These are phyloP conservation scores for Arthrobotrys sinensis DNA, from an alignment of 2,329 filamentous ascomycete genomes.

Conservation along the genomic window DNA sequence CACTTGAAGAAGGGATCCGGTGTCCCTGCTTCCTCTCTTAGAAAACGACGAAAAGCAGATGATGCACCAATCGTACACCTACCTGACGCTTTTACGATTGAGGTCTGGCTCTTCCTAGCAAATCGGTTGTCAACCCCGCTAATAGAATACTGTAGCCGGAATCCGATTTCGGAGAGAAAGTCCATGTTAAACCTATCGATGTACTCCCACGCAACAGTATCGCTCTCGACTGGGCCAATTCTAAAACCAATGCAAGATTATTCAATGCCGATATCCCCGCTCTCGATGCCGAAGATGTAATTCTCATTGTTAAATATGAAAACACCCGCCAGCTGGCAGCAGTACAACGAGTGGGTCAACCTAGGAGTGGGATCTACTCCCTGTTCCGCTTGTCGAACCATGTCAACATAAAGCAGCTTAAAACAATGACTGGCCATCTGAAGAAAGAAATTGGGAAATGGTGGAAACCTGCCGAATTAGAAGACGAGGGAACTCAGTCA, in stretches of 20 bases:
- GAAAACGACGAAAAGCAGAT: constrained; percentile 13
- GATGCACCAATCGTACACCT: constrained; percentile 4
- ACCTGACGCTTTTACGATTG: constrained; percentile 28
- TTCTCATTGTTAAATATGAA: constrained; percentile 30
- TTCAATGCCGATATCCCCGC: constrained; percentile 31
- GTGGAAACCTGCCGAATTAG: constrained; percentile 11
- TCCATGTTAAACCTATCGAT: constrained; percentile 1
- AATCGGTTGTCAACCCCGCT: not conserved
- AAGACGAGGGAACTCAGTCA: constrained; percentile 10
- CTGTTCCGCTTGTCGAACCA: constrained; percentile 31
- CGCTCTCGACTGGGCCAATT: constrained; percentile 26
- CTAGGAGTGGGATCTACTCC: constrained; percentile 23
- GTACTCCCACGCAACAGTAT: constrained; percentile 23
- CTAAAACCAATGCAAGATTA: constrained; percentile 20
- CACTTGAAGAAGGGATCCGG: not conserved
- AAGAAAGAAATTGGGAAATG: constrained; percentile 25
- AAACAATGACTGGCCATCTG: not conserved
- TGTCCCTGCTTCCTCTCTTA: not conserved
- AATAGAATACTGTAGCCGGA: constrained; percentile 17
- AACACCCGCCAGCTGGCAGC: constrained; percentile 25
- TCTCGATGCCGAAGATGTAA: not conserved
- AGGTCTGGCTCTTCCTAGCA: constrained; percentile 13
- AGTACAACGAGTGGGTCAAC: constrained; percentile 17
- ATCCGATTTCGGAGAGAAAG: constrained; percentile 38
- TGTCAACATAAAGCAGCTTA: constrained; percentile 20